Evolutionary conservation across 116 monocot genomes (phyloP), one percentile per base, ranked within the genome.

Genomic region (Zostera marina): DNA sequence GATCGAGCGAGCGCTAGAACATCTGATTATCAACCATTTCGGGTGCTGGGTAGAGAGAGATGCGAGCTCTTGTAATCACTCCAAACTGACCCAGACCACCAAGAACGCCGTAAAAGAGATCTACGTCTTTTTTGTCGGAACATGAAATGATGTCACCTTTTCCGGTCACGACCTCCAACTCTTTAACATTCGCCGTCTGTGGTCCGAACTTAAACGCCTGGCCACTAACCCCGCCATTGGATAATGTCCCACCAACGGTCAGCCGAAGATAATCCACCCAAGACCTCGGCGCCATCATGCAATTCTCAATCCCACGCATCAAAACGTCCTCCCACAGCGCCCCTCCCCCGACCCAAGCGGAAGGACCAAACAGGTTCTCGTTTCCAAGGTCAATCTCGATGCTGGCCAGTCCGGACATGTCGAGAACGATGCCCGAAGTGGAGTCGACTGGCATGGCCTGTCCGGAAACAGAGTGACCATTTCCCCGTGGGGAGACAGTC

Each of bases 61-160:
- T 81, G 11, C 77, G 53, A 1, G 88, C 93, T 25, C 88, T 74
- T 9, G 88, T 93, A 58, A 93, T 84, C 45, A 93, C 64, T 0
- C 88, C 93, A 60, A 93, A 93, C 70, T 93, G 93, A 9, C 93
- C 93, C 54, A 93, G 79, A 9, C 93, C 93, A 41, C 93, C 93
- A 22, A 93, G 73, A 7, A 62, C 77, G 9, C 81, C 79, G 62
- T 66, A 75, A 69, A 93, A 93, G 52, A 93, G 81, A 21, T 93
- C 88, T 22, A 76, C 12, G 52, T 51, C 41, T n/a, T 9, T 21
- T 0, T 41, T 51, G 14, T 61, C 61, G 9, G 79, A 75, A 70
- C 93, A 93, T 25, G 73, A 66, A 24, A 70, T 39, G 26, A 56
- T 11, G 13, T 63, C 70, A 40, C 63, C 70, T 8, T 24, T n/a